Percentiles rank a stretch among this genome's conserved stretches.
Conservation (phyloP, 2,329 filamentous ascomycete genomes). For the Cordyceps tenuipes region DNA sequence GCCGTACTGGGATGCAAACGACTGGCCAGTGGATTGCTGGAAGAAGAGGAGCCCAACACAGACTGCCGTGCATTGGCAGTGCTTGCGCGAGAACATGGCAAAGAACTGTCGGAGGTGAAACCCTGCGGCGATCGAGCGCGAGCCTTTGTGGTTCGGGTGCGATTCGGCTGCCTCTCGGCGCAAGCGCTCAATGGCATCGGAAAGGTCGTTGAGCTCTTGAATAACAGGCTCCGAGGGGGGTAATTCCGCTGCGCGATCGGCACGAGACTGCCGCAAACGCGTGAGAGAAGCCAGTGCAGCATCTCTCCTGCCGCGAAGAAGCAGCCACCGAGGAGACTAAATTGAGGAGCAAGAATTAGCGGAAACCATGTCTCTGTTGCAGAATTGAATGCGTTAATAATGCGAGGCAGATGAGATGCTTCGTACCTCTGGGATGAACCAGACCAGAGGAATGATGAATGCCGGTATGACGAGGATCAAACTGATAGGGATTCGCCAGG, state of each 20-base stretch:
- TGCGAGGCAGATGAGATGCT: neutral
- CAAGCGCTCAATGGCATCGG: neutral
- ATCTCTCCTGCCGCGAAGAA: constrained; percentile 19
- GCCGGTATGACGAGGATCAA: constrained; percentile 26
- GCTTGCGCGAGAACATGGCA: constrained; percentile 18
- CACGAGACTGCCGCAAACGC: constrained; percentile 18
- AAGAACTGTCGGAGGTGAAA: constrained; percentile 12
- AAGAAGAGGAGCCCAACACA: constrained; percentile 23
- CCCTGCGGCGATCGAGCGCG: neutral
- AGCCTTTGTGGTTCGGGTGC: neutral
- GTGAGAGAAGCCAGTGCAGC: constrained; percentile 19
- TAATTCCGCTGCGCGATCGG: constrained; percentile 12
- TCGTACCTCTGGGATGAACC: constrained; percentile 18
- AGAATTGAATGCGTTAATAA: neutral
- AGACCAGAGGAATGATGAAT: constrained; percentile 22
- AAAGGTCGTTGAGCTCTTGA: neutral
- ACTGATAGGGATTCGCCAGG: constrained; percentile 27
- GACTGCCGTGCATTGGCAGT: constrained; percentile 20
- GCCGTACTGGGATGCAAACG: constrained; percentile 23
- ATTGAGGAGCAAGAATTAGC: constrained; percentile 13
- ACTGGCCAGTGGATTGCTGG: constrained; percentile 23
- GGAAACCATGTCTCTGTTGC: neutral
- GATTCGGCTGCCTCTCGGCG: neutral
- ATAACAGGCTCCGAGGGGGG: neutral
- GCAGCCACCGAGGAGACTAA: constrained; percentile 24